phyloP scores from a whole-genome alignment of 2,329 filamentous ascomycete species.

The Fusarium agapanthi region DNA sequence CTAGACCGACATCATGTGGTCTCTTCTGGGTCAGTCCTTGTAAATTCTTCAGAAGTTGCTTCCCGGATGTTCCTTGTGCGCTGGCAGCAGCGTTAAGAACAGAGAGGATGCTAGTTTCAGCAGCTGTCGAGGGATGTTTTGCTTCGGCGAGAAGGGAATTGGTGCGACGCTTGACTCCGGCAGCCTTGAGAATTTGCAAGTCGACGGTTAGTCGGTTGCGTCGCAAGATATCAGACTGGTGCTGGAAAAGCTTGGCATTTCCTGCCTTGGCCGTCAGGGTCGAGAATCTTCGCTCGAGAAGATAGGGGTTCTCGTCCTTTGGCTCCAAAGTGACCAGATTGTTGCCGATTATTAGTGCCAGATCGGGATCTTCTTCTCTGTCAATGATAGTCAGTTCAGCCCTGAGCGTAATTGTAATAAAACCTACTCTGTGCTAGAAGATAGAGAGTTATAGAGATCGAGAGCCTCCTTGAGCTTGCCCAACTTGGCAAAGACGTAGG shows the following conservation, averaged over 20 bases:
- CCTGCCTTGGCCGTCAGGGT: conserved; percentile 60
- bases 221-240: conserved; percentile 65
- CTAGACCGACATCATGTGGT: conserved; percentile 81
- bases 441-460: conserved; percentile 68
- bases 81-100: conserved; percentile 76
- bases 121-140: conserved; percentile 41
- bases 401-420: not conserved
- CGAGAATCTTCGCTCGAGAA: conserved; percentile 69
- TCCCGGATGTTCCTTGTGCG: conserved; percentile 69
- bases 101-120: conserved; percentile 54
- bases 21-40: conserved; percentile 75
- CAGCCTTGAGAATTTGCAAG: conserved; percentile 73
- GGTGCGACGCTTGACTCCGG: conserved; percentile 64
- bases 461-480: conserved; percentile 73
- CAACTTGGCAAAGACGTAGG: conserved; percentile 74
- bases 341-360: conserved; percentile 71
- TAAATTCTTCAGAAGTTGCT: conserved; percentile 74
- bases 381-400: conserved; percentile 28
- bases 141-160: conserved; percentile 49
- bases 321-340: conserved; percentile 62
- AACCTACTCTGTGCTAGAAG: conserved; percentile 68
- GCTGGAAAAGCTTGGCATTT: conserved; percentile 74
- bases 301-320: conserved; percentile 68
- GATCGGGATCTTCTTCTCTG: conserved; percentile 73
- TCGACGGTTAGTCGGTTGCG: conserved; percentile 72